phyloP scores from a whole-genome alignment of 352 stramenopile species.

The Phytophthora sansomeana region DNA sequence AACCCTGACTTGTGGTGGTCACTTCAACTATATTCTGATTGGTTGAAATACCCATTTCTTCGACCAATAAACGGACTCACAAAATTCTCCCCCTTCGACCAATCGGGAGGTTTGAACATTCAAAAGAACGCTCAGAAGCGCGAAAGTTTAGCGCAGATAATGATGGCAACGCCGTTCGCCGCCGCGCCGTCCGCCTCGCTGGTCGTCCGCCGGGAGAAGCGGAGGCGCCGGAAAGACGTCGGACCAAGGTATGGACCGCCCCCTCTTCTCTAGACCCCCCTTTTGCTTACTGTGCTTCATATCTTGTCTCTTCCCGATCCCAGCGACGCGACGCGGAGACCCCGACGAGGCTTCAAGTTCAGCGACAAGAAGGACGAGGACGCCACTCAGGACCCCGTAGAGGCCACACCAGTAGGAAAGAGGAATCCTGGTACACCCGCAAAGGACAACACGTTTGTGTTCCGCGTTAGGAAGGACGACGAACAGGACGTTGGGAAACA shows the following conservation, averaged over 20 bases:
- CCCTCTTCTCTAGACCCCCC: background rate
- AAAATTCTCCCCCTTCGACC: constrained; percentile 25
- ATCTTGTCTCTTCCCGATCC: constrained; percentile 15
- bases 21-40: constrained; percentile 13
- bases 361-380: constrained; percentile 42
- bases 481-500: constrained; percentile 32
- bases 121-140: constrained; percentile 26
- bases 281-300: constrained; percentile 7
- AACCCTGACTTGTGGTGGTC: background rate
- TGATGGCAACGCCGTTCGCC: constrained; percentile 44
- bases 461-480: constrained; percentile 57
- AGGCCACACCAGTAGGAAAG: constrained; percentile 41
- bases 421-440: constrained; percentile 18
- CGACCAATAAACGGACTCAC: constrained; percentile 5
- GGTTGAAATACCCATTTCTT: background rate
- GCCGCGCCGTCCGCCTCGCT: constrained; percentile 52
- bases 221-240: constrained; percentile 46
- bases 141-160: constrained; percentile 30
- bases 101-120: constrained; percentile 42
- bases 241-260: constrained; percentile 39
- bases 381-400: constrained; percentile 20
- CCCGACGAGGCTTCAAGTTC: constrained; percentile 71
- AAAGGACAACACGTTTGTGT: constrained; percentile 58
- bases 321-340: constrained; percentile 27
- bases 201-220: constrained; percentile 69